phyloP scores from a whole-genome alignment of 805 yeast species.

The Saccharomycopsis fodiens region DNA sequence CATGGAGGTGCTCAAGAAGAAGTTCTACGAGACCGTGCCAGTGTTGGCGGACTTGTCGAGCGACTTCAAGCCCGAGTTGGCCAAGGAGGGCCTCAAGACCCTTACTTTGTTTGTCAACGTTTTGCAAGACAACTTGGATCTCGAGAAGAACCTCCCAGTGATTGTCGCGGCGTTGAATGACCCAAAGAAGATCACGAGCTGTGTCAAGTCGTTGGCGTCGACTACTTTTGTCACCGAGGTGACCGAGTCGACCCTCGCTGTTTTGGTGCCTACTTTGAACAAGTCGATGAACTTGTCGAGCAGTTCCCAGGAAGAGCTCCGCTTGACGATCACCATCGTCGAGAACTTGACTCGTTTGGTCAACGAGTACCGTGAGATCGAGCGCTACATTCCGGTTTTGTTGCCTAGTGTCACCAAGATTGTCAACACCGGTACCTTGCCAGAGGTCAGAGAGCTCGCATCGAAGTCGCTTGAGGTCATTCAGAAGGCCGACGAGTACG shows the following conservation, averaged over 20 bases:
- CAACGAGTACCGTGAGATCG: slow-evolving; percentile 88
- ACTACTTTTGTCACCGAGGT: slow-evolving; percentile 98
- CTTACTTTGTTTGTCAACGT: slow-evolving; percentile 67
- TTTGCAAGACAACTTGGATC: slow-evolving; percentile 79
- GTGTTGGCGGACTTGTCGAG: slow-evolving; percentile 82
- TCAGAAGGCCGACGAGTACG: slow-evolving; percentile 58
- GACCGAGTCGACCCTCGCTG: slow-evolving; percentile 87
- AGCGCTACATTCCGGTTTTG: slow-evolving; percentile 74
- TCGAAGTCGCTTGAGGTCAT: slow-evolving; percentile 76
- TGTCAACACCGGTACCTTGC: slow-evolving; percentile 81
- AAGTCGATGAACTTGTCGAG: slow-evolving; percentile 83
- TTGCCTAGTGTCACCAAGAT: slow-evolving; percentile 91
- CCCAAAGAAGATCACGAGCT: slow-evolving; percentile 80
- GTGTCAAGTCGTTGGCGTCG: slow-evolving; percentile 81
- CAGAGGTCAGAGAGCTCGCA: slow-evolving; percentile 94
- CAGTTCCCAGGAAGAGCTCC: slow-evolving; percentile 89
- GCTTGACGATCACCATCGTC: slow-evolving; percentile 93
- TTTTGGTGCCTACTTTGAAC: slow-evolving; percentile 85
- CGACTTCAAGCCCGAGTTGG: slow-evolving; percentile 94
- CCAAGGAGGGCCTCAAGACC: slow-evolving; percentile 72
- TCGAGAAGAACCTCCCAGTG: slow-evolving; percentile 74
- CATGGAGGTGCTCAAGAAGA: slow-evolving; percentile 74
- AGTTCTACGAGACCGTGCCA: slow-evolving; percentile 75
- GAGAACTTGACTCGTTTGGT: slow-evolving; percentile 94
- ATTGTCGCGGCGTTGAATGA: slow-evolving; percentile 86